Conservation (phyloP, 176 grass and related monocot species). For the Oryza glaberrima region DNA sequence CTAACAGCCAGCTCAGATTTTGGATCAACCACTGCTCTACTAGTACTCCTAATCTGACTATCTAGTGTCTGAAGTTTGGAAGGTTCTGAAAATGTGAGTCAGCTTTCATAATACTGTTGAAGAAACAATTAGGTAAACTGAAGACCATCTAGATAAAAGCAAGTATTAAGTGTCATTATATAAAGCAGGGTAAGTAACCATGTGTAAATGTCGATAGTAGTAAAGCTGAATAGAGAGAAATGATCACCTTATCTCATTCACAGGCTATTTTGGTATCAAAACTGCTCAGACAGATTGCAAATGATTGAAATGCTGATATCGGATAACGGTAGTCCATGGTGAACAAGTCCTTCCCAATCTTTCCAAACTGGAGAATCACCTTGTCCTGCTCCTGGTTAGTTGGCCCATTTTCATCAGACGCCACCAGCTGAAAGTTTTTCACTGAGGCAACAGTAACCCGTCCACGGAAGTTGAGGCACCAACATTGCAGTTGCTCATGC, state of each 20-base stretch:
- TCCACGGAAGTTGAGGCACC: conserved; percentile 96
- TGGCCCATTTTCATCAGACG: conserved; percentile 57
- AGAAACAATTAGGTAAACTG: neutral
- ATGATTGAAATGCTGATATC: conserved; percentile 89
- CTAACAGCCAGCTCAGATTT: neutral
- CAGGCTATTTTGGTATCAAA: conserved; percentile 99
- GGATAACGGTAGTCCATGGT: conserved; percentile 98
- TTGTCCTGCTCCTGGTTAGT: conserved; percentile 69
- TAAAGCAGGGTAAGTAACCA: neutral
- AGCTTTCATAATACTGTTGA: neutral
- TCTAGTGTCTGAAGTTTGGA: neutral
- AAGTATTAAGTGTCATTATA: neutral
- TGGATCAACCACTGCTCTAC: neutral
- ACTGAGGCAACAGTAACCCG: conserved; percentile 96
- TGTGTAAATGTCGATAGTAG: neutral
- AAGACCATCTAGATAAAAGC: neutral
- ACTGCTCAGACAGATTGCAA: conserved; percentile 95
- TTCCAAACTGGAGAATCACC: conserved; percentile 96
- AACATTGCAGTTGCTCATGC: conserved; percentile 98
- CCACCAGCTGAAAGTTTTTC: conserved; percentile 99
- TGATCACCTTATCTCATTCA: conserved; percentile 68
- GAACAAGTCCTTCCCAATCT: conserved; percentile 95
- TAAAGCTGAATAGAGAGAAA: conserved; percentile 8
- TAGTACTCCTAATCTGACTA: neutral
- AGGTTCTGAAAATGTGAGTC: neutral